These are phyloP conservation scores for Xylariaceae sp. DNA, from an alignment of 2,329 filamentous ascomycete genomes.

Conservation along the genomic window DNA sequence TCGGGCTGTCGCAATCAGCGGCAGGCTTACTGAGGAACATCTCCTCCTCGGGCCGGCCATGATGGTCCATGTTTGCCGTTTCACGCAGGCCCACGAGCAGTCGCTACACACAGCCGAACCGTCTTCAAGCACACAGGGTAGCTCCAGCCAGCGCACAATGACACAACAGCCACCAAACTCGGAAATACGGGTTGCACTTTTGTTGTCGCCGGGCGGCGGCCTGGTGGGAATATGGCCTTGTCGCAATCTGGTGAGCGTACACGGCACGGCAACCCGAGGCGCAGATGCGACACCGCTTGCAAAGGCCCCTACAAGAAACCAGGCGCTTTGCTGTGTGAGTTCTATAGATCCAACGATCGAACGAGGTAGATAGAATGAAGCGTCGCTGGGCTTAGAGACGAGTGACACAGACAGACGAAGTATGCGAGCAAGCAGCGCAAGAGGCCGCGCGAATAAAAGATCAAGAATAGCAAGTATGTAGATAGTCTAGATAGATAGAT, in stretches of 20 bases:
- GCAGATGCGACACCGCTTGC: neutral
- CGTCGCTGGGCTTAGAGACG: too few relatives aligned
- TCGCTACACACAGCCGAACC: conserved; percentile 15
- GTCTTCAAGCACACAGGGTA: neutral
- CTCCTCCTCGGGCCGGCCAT: conserved; percentile 72
- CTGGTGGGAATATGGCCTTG: conserved; percentile 18
- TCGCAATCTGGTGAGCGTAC: conserved; percentile 30
- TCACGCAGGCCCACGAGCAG: conserved; percentile 25
- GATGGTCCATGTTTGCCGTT: conserved; percentile 45
- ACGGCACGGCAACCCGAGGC: neutral
- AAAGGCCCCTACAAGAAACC: neutral
- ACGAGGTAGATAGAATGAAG: neutral
- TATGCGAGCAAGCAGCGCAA: neutral
- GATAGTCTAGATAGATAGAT: too few relatives aligned
- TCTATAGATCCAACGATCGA: neutral
- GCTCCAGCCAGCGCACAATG: conserved; percentile 22
- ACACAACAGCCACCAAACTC: conserved; percentile 23
- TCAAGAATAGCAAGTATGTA: neutral
- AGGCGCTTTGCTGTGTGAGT: too few relatives aligned
- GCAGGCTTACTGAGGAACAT: conserved; percentile 69
- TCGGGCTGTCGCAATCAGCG: conserved; percentile 64
- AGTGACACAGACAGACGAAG: too few relatives aligned
- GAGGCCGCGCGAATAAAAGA: neutral
- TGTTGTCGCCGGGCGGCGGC: conserved; percentile 13
- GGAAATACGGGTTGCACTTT: conserved; percentile 27